Percentiles rank a stretch among this genome's conserved stretches.
These are phyloP conservation scores for Candida odintsovae DNA, from an alignment of 805 yeast genomes.

Conservation along the genomic window DNA sequence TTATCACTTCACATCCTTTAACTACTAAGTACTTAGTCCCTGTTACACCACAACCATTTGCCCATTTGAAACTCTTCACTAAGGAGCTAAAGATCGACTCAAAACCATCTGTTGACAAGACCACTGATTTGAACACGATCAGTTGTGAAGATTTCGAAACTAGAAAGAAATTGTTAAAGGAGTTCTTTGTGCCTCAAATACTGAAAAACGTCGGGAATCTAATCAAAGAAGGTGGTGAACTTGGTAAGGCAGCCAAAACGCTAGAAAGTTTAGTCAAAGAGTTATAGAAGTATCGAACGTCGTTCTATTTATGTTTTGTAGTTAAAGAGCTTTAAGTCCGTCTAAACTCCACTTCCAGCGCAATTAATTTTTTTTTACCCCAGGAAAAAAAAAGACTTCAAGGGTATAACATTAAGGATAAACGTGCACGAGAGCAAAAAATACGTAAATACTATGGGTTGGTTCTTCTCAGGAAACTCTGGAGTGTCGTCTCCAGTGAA, in stretches of 20 bases:
- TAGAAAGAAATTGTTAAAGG: conserved; percentile 46
- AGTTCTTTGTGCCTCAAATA: conserved; percentile 46
- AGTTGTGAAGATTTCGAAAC: conserved; percentile 59
- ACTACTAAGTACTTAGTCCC: conserved; percentile 51
- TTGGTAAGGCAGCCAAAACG: conserved; percentile 45
- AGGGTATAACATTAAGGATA: background rate
- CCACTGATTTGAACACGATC: conserved; percentile 35
- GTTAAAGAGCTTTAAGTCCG: background rate
- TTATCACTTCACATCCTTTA: conserved; percentile 36
- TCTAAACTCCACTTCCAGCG: no score
- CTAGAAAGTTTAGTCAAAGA: conserved; percentile 12
- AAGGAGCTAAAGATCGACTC: conserved; percentile 26
- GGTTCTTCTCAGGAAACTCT: background rate
- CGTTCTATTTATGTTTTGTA: background rate
- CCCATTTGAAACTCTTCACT: conserved; percentile 54
- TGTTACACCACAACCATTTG: conserved; percentile 54
- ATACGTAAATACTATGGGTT: background rate
- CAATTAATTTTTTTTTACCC: background rate
- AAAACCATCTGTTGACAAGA: conserved; percentile 13
- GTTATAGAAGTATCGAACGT: background rate
- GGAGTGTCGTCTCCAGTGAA: background rate
- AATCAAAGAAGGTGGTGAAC: conserved; percentile 68
- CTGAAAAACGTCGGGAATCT: conserved; percentile 42
- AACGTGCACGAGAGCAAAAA: background rate
- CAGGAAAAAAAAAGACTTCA: background rate